phyloP scores from a whole-genome alignment of 208 protist genomes.

The Naegleria lovaniensis region DNA sequence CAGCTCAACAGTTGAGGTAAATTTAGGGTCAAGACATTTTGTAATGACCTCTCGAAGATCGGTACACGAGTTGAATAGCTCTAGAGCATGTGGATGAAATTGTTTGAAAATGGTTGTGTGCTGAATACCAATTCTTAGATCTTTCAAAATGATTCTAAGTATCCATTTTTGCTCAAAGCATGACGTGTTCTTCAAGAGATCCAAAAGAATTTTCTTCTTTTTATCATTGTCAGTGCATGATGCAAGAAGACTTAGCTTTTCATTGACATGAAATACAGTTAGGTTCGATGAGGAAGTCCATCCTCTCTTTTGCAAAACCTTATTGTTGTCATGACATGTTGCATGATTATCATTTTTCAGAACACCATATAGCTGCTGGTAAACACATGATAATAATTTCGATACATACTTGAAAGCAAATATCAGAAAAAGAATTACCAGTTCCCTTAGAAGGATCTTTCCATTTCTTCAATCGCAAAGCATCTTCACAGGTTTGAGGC shows the following conservation, averaged over 20 bases:
- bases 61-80: slow-evolving; percentile 49
- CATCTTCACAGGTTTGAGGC: slow-evolving; percentile 39
- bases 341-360: no score
- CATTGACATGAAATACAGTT: slow-evolving; percentile 35
- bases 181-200: slow-evolving; percentile 42
- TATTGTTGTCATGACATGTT: no score
- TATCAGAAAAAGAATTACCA: slow-evolving; percentile 52
- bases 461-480: slow-evolving; percentile 46
- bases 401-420: slow-evolving; percentile 38
- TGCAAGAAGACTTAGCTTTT: neutral
- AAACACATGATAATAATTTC: no score
- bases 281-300: slow-evolving; percentile 31
- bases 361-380: no score
- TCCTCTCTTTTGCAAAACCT: slow-evolving; percentile 44
- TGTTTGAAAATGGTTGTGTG: slow-evolving; percentile 48
- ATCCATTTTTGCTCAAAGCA: slow-evolving; percentile 61
- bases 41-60: slow-evolving; percentile 53
- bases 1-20: slow-evolving; percentile 36
- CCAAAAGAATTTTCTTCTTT: slow-evolving; percentile 39
- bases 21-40: slow-evolving; percentile 44
- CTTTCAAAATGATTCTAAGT: slow-evolving; percentile 59
- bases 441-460: slow-evolving; percentile 48
- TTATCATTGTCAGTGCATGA: slow-evolving; percentile 22
- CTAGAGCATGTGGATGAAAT: slow-evolving; percentile 55
- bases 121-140: slow-evolving; percentile 49